Evolutionary conservation across 495 filamentous ascomycete species (phyloP), one percentile per base, ranked within the genome.

Genomic region (Immersiella caudata): DNA sequence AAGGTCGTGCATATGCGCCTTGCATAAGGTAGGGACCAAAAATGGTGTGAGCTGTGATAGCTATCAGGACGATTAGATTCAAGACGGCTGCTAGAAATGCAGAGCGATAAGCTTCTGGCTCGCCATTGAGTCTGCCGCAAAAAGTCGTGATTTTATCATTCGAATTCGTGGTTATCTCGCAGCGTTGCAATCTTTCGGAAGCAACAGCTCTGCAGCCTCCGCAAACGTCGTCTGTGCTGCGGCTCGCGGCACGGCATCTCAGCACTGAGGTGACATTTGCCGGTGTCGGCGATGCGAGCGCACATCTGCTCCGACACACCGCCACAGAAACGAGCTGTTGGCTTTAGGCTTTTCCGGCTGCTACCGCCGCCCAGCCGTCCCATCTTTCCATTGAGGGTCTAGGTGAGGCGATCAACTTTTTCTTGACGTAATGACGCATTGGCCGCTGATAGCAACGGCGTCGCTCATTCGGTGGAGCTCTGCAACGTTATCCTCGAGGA

Each of bases 91-190:
- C 60, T 64, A 62, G 21, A 56, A 36, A 68, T 68, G 69, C 69
- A 73, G 51, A 62, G 57, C 50, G 72, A 74, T 73, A 74, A 74
- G 72, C 65, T 60, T 73, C 70, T 74, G 62, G 70, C 63, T 67
- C 60, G 54, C 55, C 35, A 72, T 73, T 70, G 70, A 49, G 27
- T 60, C 66, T 49, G 61, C 6, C 46, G 49, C 16, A 24, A 25
- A 49, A 26, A 26, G 60, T 67, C 24, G 40, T 40, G 27, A 2
- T 50, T 65, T 64, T 29, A 35, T 57, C 54, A 58, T 62, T n/a
- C 60, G 5, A 64, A 22, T 14, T 50, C 52, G 29, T 21, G 49
- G 58, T 67, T 67, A 67, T 67, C 65, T 62, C 58, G 65, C 65
- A 67, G 65, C 35, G 63, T 65, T 26, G 63, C 63, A 65, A 62